phyloP scores from a whole-genome alignment of 495 filamentous ascomycete genomes.

The Podospora conica region DNA sequence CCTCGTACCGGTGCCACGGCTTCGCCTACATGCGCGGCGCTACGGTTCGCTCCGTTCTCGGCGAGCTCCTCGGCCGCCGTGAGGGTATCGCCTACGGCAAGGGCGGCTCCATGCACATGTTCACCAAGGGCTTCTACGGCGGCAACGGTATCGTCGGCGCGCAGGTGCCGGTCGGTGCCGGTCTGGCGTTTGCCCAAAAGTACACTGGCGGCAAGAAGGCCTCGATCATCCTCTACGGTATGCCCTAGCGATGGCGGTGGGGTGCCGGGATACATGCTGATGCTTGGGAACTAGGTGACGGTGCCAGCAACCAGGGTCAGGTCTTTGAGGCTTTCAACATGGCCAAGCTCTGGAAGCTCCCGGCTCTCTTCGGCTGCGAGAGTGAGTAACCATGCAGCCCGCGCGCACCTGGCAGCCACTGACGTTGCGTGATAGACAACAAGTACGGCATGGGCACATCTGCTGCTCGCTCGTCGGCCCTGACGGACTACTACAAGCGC shows the following conservation, averaged over 20 bases:
- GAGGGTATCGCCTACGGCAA: conserved; percentile 98
- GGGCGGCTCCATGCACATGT: conserved; percentile 99
- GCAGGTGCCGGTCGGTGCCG: conserved; percentile 95
- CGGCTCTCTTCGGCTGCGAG: conserved; percentile 93
- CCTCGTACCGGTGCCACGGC: conserved; percentile 97
- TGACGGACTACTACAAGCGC: conserved; percentile 99
- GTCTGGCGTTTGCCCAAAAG: conserved; percentile 93
- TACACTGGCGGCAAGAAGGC: conserved; percentile 81
- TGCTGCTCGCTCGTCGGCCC: conserved; percentile 83
- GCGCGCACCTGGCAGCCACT: neutral
- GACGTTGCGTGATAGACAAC: conserved; percentile 62
- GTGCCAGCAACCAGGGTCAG: conserved; percentile 97
- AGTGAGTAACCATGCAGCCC: conserved; percentile 53
- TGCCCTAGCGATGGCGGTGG: neutral
- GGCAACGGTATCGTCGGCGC: conserved; percentile 99
- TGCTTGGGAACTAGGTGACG: conserved; percentile 48
- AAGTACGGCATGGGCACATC: conserved; percentile 99
- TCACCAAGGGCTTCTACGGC: conserved; percentile 94
- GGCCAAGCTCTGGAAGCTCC: conserved; percentile 98
- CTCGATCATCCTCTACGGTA: conserved; percentile 82
- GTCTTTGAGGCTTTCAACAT: conserved; percentile 99
- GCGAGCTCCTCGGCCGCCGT: conserved; percentile 88
- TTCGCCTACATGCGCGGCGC: conserved; percentile 96
- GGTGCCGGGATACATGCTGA: conserved; percentile 4
- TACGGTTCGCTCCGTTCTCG: conserved; percentile 87